Conservation (phyloP, 1,284 basidiomycete species). For the Ceratobasidium theobromae region DNA sequence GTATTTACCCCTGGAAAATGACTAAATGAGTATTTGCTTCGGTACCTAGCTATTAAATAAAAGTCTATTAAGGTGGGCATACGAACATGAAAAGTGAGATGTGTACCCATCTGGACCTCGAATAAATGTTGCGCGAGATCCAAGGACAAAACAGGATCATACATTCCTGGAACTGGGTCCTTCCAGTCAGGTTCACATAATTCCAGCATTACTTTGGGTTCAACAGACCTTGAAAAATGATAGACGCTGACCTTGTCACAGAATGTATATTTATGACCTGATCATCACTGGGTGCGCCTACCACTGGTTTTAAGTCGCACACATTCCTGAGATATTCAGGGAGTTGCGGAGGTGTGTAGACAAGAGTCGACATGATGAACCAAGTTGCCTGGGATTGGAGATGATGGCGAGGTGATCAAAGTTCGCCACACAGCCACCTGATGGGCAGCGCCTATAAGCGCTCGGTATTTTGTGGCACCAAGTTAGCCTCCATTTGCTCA, state of each 20-base stretch:
- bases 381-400: too few species aligned
- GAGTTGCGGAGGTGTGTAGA: background rate
- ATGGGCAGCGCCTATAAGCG: too few species aligned
- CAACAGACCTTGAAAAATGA: background rate
- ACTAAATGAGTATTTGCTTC: too few species aligned
- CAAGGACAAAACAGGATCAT: background rate
- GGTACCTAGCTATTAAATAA: too few species aligned
- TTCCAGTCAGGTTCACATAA: background rate
- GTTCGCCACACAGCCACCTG: too few species aligned
- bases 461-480: too few species aligned
- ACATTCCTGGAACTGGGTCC: background rate
- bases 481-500: too few species aligned
- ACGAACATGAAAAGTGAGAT: too few species aligned
- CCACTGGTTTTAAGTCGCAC: background rate
- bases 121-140: conserved; percentile 7
- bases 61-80: too few species aligned
- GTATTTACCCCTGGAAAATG: too few species aligned
- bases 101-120: background rate
- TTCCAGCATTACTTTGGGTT: background rate
- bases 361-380: too few species aligned
- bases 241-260: background rate
- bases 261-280: background rate
- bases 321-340: background rate
- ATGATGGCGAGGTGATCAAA: too few species aligned
- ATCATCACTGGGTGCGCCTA: background rate